Evolutionary conservation across 2,329 filamentous ascomycete species (phyloP).

Genomic region (Aspergillus transmontanensis): DNA sequence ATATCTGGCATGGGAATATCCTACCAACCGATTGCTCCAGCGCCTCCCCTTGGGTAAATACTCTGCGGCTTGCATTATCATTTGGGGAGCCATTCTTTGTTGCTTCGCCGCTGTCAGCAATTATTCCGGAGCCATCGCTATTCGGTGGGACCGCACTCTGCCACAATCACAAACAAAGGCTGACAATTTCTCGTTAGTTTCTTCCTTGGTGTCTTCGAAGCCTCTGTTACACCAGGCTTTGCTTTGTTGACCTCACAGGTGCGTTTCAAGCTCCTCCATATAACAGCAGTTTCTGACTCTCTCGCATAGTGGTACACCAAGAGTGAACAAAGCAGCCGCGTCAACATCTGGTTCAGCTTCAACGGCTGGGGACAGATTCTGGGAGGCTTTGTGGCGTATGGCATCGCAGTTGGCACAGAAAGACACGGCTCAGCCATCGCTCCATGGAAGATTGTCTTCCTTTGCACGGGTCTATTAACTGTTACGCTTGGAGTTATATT

Average conservation of each 20-base stretch:
- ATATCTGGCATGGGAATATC: conserved; percentile 64
- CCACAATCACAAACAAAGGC: not conserved
- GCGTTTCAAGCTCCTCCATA: not conserved
- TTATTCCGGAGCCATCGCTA: conserved; percentile 63
- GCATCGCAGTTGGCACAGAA: conserved; percentile 59
- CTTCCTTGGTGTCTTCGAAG: conserved; percentile 69
- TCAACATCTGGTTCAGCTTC: conserved; percentile 70
- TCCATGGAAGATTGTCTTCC: conserved; percentile 67
- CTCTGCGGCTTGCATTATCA: conserved; percentile 64
- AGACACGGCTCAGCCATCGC: conserved; percentile 60
- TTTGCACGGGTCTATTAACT: conserved; percentile 58
- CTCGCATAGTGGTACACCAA: conserved; percentile 67
- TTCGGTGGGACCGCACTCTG: conserved; percentile 45
- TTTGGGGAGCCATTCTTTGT: conserved; percentile 63
- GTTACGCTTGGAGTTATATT: conserved; percentile 52
- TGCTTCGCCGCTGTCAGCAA: conserved; percentile 65
- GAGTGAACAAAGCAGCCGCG: conserved; percentile 64
- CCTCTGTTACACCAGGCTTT: conserved; percentile 70
- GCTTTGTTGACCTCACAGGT: conserved; percentile 64
- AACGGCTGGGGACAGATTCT: conserved; percentile 67
- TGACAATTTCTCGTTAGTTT: conserved; percentile 39
- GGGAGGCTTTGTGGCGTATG: conserved; percentile 65
- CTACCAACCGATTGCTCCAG: conserved; percentile 66
- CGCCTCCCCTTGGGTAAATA: conserved; percentile 67
- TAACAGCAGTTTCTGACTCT: not conserved